A percentile compares a stretch with the other conserved stretches of the same genome.
Conservation (phyloP, 495 filamentous ascomycete genomes). For the Xylaria flabelliformis region DNA sequence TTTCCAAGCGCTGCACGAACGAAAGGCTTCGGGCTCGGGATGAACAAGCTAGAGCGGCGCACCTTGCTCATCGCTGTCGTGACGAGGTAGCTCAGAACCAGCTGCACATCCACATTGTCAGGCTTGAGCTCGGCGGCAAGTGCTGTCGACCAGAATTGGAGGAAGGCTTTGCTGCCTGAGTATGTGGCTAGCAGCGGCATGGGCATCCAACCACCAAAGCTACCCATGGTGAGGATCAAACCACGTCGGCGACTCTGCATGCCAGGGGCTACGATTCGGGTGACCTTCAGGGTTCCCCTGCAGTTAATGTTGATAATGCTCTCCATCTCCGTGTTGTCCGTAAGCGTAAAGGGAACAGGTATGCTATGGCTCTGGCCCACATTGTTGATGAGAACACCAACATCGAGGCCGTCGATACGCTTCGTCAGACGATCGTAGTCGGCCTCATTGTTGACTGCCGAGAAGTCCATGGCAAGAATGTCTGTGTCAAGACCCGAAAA, state of each 20-base stretch:
- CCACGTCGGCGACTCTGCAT: constrained; percentile 84
- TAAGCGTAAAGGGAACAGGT: constrained; percentile 86
- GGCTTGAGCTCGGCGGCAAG: constrained; percentile 82
- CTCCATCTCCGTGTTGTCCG: constrained; percentile 75
- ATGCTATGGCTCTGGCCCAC: constrained; percentile 93
- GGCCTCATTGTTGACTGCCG: constrained; percentile 66
- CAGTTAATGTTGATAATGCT: constrained; percentile 96
- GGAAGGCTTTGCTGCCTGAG: constrained; percentile 96
- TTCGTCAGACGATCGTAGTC: constrained; percentile 77
- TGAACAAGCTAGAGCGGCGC: constrained; percentile 71
- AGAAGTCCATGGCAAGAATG: constrained; percentile 89
- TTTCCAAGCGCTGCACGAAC: constrained; percentile 79
- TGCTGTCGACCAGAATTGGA: constrained; percentile 93
- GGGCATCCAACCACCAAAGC: constrained; percentile 87
- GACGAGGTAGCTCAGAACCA: constrained; percentile 90
- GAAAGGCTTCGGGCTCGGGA: constrained; percentile 83
- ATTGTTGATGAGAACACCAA: constrained; percentile 94
- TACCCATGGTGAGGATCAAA: constrained; percentile 96
- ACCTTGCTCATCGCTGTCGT: constrained; percentile 97
- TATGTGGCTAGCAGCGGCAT: constrained; percentile 95
- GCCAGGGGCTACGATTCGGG: constrained; percentile 80
- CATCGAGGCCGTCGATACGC: constrained; percentile 73
- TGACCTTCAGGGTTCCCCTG: constrained; percentile 83
- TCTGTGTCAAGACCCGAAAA: constrained; percentile 71
- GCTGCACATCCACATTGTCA: constrained; percentile 80